Evolutionary conservation across 495 filamentous ascomycete genomes (phyloP).

Genomic region (Diplogelasinospora grovesii): DNA sequence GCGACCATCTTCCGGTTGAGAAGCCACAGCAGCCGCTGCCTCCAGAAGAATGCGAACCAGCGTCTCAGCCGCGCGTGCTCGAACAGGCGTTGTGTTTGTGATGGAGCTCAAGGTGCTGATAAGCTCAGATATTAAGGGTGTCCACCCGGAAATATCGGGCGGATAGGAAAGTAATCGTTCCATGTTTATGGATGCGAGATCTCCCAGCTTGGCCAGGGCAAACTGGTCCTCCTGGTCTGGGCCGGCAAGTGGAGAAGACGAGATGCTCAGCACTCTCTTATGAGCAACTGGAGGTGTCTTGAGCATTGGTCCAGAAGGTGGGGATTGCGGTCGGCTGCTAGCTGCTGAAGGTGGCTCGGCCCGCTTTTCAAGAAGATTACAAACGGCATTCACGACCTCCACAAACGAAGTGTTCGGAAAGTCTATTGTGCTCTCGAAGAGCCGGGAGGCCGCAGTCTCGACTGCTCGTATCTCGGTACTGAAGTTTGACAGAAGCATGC

Average conservation of each 20-base stretch:
- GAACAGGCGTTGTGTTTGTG: slow-evolving; percentile 49
- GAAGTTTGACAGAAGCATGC: slow-evolving; percentile 54
- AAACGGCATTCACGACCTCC: slow-evolving; percentile 69
- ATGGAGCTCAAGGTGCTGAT: slow-evolving; percentile 55
- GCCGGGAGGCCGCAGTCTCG: slow-evolving; percentile 74
- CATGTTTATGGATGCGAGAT: slow-evolving; percentile 73
- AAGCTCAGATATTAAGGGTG: slow-evolving; percentile 60
- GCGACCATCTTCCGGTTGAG: slow-evolving; percentile 42
- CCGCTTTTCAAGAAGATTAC: slow-evolving; percentile 51
- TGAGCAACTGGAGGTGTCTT: slow-evolving; percentile 37
- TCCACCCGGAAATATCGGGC: slow-evolving; percentile 65
- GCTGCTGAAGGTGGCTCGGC: slow-evolving; percentile 23
- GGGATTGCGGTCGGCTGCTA: slow-evolving; percentile 29
- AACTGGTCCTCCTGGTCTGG: slow-evolving; percentile 64
- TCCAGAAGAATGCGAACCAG: slow-evolving; percentile 66
- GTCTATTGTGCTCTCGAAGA: slow-evolving; percentile 85
- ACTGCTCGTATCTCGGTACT: slow-evolving; percentile 77
- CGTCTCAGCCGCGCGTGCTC: slow-evolving; percentile 65
- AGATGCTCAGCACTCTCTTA: slow-evolving; percentile 55
- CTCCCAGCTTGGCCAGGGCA: slow-evolving; percentile 73
- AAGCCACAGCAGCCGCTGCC: slow-evolving; percentile 47
- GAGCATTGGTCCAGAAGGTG: slow-evolving; percentile 19
- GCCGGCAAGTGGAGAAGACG: slow-evolving; percentile 44
- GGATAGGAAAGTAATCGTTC: slow-evolving; percentile 60
- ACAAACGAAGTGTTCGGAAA: slow-evolving; percentile 77